Base-by-base conservation (phyloP, 2,329 filamentous ascomycete species). In the Dactylellina sp. region DNA sequence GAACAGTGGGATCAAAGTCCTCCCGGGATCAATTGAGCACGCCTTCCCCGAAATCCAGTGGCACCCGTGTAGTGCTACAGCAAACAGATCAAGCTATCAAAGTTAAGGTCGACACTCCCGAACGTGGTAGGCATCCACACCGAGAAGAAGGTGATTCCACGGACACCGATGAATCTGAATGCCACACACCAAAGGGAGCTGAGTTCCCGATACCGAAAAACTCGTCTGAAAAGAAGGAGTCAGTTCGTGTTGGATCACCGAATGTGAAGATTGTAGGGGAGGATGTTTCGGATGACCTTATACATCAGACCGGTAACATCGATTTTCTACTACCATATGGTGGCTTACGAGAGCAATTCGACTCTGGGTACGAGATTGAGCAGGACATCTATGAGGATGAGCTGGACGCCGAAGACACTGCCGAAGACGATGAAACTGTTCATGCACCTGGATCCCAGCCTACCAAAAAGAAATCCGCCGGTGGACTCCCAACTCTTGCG, bases 311-410 rank as follows among this genome's bases (percentile, higher is more conserved):
- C n/a, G 66, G 28, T 7, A 64, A 50, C 52, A 71, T 71, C 44
- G 66, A 71, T 35, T 71, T 71, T 53, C 39, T 71, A 22, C 18
- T 71, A 18, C 66, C 66, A n/a, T 71, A 63, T 18, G 66, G 66
- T 46, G 66, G 66, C 14, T 25, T 71, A 57, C 59, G 50, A 11
- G 66, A 71, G 28, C 66, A 71, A 32, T 71, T 71, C 28, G 66
- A 71, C 35, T 71, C 66, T 7, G 66, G 66, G 25, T 71, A 71
- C 16, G 66, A 71, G 44, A 71, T 71, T 14, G 66, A 71, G 28
- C 66, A 71, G n/a, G 66, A 71, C 25, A 12, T 71, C 20, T 55
- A 42, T 28, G 66, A 64, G 40, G 66, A 71, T 39, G 66, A 71
- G 32, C 25, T 68, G 2, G 53, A 59, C 24, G 25, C 20, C 3